phyloP scores from a whole-genome alignment of 345 rosid genomes.

The Syzygium aromaticum region DNA sequence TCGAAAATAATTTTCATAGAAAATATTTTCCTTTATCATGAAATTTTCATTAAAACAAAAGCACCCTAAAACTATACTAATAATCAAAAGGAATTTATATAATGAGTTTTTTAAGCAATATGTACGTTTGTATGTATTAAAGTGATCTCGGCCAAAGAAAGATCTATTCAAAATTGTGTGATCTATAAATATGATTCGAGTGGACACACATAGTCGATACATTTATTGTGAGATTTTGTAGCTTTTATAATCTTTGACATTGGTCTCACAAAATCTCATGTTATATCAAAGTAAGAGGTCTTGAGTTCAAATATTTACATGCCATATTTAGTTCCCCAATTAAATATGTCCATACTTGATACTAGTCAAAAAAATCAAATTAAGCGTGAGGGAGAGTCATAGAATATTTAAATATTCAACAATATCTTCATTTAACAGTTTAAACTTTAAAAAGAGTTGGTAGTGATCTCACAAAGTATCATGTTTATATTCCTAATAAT shows the following conservation, averaged over 20 bases:
- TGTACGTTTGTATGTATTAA: neutral
- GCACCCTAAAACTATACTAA: neutral
- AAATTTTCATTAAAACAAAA: neutral
- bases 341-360: no score
- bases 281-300: no score
- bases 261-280: no score
- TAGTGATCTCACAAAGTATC: no score
- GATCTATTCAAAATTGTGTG: neutral
- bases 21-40: neutral
- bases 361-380: no score
- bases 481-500: neutral
- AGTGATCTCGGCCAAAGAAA: neutral
- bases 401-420: no score
- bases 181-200: neutral
- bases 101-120: neutral
- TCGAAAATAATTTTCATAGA: neutral
- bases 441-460: no score
- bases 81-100: neutral
- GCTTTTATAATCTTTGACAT: no score
- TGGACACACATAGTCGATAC: neutral
- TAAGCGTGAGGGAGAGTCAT: no score
- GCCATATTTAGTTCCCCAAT: no score
- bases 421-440: no score
- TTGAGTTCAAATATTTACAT: no score
- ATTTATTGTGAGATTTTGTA: neutral